These are phyloP conservation scores for Fusarium abutilonis DNA, from an alignment of 2,329 filamentous ascomycete species.

Conservation along the genomic window DNA sequence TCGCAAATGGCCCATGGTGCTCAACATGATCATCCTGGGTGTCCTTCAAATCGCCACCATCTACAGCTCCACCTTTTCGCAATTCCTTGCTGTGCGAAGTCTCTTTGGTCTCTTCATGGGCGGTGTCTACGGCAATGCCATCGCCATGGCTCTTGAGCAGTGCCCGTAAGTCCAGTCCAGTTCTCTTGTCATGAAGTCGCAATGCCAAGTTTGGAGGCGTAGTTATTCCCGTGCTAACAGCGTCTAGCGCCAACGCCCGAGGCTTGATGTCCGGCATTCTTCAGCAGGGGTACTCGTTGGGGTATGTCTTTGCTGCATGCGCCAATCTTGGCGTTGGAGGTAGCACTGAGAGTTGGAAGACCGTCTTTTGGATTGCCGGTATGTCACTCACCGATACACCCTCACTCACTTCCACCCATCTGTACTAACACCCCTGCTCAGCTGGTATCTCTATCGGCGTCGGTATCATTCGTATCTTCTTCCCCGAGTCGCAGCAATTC, in stretches of 20 bases:
- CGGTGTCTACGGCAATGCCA: conserved; percentile 81
- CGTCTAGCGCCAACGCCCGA: conserved; percentile 66
- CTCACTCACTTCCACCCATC: neutral
- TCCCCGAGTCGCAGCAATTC: conserved; percentile 81
- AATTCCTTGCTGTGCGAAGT: conserved; percentile 78
- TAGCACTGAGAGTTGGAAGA: conserved; percentile 73
- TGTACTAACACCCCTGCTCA: conserved; percentile 34
- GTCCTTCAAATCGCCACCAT: conserved; percentile 78
- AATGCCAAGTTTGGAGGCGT: conserved; percentile 32
- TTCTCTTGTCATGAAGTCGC: neutral
- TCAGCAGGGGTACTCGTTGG: conserved; percentile 83
- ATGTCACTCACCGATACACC: conserved; percentile 4
- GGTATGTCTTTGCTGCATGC: conserved; percentile 81
- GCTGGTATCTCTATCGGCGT: conserved; percentile 74
- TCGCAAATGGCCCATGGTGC: conserved; percentile 84
- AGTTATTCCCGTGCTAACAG: conserved; percentile 36
- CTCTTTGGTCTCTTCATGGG: conserved; percentile 84
- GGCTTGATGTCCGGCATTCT: conserved; percentile 85
- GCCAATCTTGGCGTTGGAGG: conserved; percentile 78
- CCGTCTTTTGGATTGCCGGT: conserved; percentile 75
- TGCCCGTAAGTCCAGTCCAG: conserved; percentile 71
- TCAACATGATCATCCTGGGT: conserved; percentile 79
- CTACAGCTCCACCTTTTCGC: conserved; percentile 74
- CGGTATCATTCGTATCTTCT: conserved; percentile 72
- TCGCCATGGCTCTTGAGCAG: conserved; percentile 80